Evolutionary conservation across 345 rosid genomes (phyloP).

Genomic region (Acer campestre): DNA sequence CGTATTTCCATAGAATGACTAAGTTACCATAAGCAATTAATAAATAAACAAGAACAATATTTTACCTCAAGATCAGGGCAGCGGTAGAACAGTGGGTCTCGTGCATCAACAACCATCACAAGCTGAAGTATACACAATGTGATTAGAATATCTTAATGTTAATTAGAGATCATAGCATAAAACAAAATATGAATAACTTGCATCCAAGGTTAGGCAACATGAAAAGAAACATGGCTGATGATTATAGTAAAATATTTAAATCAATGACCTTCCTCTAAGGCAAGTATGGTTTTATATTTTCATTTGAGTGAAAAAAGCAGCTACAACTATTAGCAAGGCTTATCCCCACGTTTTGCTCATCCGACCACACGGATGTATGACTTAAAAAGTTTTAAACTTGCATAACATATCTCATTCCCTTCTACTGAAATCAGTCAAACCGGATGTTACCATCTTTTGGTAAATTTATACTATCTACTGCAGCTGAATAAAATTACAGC

Average conservation of each 20-base stretch:
- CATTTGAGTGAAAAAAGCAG: background rate
- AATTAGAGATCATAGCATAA: background rate
- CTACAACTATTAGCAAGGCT: background rate
- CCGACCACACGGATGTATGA: background rate
- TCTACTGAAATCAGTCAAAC: background rate
- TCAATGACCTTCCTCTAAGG: background rate
- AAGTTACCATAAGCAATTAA: background rate
- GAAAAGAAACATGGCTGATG: background rate
- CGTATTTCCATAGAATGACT: background rate
- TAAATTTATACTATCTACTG: slow-evolving; percentile 1
- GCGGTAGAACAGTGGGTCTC: slow-evolving; percentile 85
- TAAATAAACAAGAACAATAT: slow-evolving; percentile 3
- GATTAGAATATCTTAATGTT: slow-evolving; percentile 1
- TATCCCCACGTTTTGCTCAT: background rate
- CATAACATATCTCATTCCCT: background rate
- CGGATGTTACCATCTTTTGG: background rate
- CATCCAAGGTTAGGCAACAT: background rate
- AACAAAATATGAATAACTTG: background rate
- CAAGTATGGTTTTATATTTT: background rate
- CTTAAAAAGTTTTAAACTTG: background rate
- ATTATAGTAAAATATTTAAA: background rate
- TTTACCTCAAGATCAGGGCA: slow-evolving; percentile 97
- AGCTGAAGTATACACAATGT: slow-evolving; percentile 48
- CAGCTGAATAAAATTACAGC: background rate
- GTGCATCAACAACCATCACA: slow-evolving; percentile 97